Evolutionary conservation across 805 yeast species (phyloP).

Genomic region (Candida gorgasii): DNA sequence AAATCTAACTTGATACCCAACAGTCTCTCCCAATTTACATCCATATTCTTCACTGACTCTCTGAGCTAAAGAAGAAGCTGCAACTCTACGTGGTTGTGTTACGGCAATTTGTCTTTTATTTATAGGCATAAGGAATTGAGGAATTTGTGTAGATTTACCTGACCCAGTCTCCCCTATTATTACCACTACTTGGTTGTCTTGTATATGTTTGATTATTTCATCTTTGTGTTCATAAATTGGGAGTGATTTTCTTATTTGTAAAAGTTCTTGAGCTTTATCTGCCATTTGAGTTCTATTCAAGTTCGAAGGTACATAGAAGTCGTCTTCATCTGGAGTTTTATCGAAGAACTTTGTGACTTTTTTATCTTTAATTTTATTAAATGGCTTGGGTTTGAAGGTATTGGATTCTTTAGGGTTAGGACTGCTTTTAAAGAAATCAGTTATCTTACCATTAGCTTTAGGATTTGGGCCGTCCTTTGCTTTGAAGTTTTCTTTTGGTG

Average conservation of each 20-base stretch:
- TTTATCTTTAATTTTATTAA: not conserved
- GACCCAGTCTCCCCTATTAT: slow-evolving; percentile 97
- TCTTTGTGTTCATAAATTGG: slow-evolving; percentile 78
- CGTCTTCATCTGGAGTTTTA: slow-evolving; percentile 30
- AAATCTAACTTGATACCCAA: slow-evolving; percentile 93
- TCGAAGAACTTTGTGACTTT: slow-evolving; percentile 18
- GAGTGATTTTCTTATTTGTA: slow-evolving; percentile 51
- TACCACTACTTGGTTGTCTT: slow-evolving; percentile 65
- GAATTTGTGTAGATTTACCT: slow-evolving; percentile 96
- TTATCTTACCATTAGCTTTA: too few species aligned
- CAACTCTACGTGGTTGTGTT: slow-evolving; percentile 97
- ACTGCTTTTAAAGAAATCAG: too few species aligned
- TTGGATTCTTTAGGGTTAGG: slow-evolving; percentile 2
- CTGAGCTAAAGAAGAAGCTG: slow-evolving; percentile 90
- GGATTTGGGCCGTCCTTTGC: too few species aligned
- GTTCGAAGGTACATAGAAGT: slow-evolving; percentile 11
- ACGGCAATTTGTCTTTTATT: slow-evolving; percentile 70
- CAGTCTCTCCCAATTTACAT: slow-evolving; percentile 70
- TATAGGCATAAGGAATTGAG: slow-evolving; percentile 75
- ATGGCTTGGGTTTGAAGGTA: not conserved
- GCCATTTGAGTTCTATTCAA: slow-evolving; percentile 26
- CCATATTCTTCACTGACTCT: slow-evolving; percentile 92
- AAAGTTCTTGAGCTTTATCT: slow-evolving; percentile 36
- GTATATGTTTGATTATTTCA: slow-evolving; percentile 56
- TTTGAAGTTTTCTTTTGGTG: not conserved